phyloP scores from a whole-genome alignment of 306 rosid species.

The Phaseolus lunatus region DNA sequence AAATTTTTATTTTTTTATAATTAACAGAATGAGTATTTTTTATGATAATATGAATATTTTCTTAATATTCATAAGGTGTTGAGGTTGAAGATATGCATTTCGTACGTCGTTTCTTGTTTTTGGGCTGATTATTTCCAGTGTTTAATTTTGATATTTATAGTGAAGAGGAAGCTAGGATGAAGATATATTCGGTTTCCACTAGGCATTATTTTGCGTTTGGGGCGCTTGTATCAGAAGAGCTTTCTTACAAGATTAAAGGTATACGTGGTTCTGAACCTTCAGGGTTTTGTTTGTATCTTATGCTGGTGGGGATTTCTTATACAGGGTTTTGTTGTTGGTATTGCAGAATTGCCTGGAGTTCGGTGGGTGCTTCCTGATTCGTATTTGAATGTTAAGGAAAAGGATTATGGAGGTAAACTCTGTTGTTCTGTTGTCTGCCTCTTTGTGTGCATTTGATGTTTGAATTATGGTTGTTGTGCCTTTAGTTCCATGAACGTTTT shows the following conservation, averaged over 20 bases:
- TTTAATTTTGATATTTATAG: conserved; percentile 46
- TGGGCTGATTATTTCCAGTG: not conserved
- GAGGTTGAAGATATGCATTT: not conserved
- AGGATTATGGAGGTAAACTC: conserved; percentile 88
- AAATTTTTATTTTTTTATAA: not conserved
- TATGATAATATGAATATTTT: not conserved
- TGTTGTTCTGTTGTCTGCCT: conserved; percentile 13
- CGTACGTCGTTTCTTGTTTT: not conserved
- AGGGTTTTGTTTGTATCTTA: not conserved
- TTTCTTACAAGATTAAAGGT: conserved; percentile 87
- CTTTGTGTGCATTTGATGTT: not conserved
- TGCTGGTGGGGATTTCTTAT: not conserved
- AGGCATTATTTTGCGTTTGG: conserved; percentile 92
- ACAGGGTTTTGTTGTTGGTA: not conserved
- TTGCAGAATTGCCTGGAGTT: conserved; percentile 78
- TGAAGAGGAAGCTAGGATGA: conserved; percentile 93
- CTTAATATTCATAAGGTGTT: too few relatives aligned
- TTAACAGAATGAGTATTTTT: too few relatives aligned
- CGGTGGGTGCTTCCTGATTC: conserved; percentile 99
- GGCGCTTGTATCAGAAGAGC: conserved; percentile 83
- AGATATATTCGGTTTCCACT: conserved; percentile 95
- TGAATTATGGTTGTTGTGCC: not conserved
- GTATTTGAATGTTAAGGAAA: conserved; percentile 87
- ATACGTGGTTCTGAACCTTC: not conserved
- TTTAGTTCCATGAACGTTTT: too few relatives aligned